Conservation (phyloP, 2,329 filamentous ascomycete species). For the Teratosphaeriaceae sp. region DNA sequence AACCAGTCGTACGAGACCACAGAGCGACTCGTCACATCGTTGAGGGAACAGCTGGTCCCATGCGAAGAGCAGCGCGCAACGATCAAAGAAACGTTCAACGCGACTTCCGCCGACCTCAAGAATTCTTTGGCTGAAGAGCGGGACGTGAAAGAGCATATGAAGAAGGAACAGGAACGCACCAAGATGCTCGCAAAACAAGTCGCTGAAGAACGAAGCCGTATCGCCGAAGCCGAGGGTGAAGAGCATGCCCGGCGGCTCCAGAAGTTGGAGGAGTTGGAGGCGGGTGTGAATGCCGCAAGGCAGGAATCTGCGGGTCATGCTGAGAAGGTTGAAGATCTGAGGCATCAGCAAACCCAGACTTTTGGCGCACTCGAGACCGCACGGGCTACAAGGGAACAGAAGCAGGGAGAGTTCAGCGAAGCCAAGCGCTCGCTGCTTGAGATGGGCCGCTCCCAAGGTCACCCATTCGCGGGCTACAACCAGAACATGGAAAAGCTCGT, state of each 20-base stretch:
- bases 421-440: slow-evolving; percentile 46
- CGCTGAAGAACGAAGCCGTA: slow-evolving; percentile 50
- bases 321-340: slow-evolving; percentile 29
- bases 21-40: slow-evolving; percentile 27
- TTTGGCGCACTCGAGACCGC: slow-evolving; percentile 5
- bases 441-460: slow-evolving; percentile 52
- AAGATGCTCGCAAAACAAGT: slow-evolving; percentile 41
- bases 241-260: slow-evolving; percentile 55
- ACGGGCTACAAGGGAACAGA: slow-evolving; percentile 16
- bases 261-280: slow-evolving; percentile 45
- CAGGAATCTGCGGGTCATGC: slow-evolving; percentile 32
- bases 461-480: slow-evolving; percentile 58
- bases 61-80: slow-evolving; percentile 42
- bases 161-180: slow-evolving; percentile 42
- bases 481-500: slow-evolving; percentile 57
- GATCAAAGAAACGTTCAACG: slow-evolving; percentile 47
- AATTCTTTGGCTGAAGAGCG: slow-evolving; percentile 51
- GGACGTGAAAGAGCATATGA: slow-evolving; percentile 54
- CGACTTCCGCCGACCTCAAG: slow-evolving; percentile 19
- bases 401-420: slow-evolving; percentile 26
- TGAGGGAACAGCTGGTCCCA: slow-evolving; percentile 33
- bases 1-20: slow-evolving; percentile 34
- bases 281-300: slow-evolving; percentile 41
- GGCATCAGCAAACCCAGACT: slow-evolving; percentile 24
- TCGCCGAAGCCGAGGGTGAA: slow-evolving; percentile 60